A percentile compares a stretch with the other conserved stretches of the same genome.
These are phyloP conservation scores for Kockiozyma suomiensis DNA, from an alignment of 805 yeast species.

Conservation along the genomic window DNA sequence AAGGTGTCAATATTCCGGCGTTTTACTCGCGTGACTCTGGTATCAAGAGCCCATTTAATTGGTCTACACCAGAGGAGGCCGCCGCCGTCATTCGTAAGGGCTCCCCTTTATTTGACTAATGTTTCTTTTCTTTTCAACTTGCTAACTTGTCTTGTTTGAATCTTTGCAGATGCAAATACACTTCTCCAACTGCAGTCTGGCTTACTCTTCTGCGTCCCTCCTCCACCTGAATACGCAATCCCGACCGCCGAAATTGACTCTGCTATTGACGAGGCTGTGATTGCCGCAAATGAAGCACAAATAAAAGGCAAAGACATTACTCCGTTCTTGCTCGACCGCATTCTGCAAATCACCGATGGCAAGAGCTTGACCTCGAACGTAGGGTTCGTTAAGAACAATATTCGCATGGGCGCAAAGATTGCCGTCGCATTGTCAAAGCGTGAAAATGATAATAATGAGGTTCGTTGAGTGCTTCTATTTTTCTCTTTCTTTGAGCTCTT, in stretches of 20 bases:
- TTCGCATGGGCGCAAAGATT: slow-evolving; percentile 65
- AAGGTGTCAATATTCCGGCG: slow-evolving; percentile 68
- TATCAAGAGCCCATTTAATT: slow-evolving; percentile 65
- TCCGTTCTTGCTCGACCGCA: slow-evolving; percentile 69
- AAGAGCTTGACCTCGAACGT: slow-evolving; percentile 69
- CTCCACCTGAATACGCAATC: slow-evolving; percentile 66
- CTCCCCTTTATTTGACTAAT: too few relatives aligned
- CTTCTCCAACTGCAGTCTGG: slow-evolving; percentile 64
- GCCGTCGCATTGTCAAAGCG: slow-evolving; percentile 54
- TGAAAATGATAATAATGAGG: slow-evolving; percentile 46
- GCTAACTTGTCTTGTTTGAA: too few relatives aligned
- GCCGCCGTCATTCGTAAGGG: slow-evolving; percentile 59
- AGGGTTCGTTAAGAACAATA: slow-evolving; percentile 77
- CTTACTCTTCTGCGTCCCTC: slow-evolving; percentile 77
- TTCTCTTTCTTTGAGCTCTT: background rate
- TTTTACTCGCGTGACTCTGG: slow-evolving; percentile 80
- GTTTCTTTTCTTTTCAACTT: background rate
- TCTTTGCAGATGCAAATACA: slow-evolving; percentile 46
- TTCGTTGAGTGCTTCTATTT: slow-evolving; percentile 4
- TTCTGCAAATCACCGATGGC: slow-evolving; percentile 71
- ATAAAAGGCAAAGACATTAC: slow-evolving; percentile 75
- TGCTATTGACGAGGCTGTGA: slow-evolving; percentile 61
- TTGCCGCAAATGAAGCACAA: slow-evolving; percentile 55
- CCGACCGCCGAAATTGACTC: slow-evolving; percentile 53
- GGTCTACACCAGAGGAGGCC: slow-evolving; percentile 57